These are phyloP conservation scores for Colletotrichum graminicola DNA, from an alignment of 2,329 filamentous ascomycete genomes.

Conservation along the genomic window DNA sequence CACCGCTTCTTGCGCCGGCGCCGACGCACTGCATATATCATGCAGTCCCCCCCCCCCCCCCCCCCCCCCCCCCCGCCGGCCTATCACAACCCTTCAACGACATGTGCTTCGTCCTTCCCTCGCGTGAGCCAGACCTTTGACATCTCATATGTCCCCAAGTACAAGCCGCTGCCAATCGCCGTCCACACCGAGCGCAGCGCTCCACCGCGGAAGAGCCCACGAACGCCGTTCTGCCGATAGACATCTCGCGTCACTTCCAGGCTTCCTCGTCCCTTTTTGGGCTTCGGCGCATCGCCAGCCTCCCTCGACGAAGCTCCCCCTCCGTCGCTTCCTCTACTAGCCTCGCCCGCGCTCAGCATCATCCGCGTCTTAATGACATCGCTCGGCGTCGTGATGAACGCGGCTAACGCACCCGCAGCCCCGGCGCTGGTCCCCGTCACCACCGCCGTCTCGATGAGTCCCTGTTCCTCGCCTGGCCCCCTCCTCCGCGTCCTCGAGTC, in stretches of 20 bases:
- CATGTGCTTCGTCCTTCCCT: conserved; percentile 56
- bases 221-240: conserved; percentile 74
- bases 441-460: conserved; percentile 73
- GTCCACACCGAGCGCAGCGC: conserved; percentile 83
- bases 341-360: conserved; percentile 76
- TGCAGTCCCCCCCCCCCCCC: too few relatives aligned
- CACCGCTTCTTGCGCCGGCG: conserved; percentile 17
- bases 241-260: conserved; percentile 75
- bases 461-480: conserved; percentile 42
- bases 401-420: conserved; percentile 78
- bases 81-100: conserved; percentile 49
- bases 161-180: conserved; percentile 83
- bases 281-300: neutral
- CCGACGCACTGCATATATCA: conserved; percentile 7
- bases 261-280: conserved; percentile 50
- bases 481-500: conserved; percentile 48
- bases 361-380: conserved; percentile 92
- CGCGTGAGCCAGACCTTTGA: conserved; percentile 73
- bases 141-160: conserved; percentile 88
- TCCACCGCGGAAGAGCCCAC: conserved; percentile 83
- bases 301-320: neutral
- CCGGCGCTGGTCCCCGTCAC: conserved; percentile 83
- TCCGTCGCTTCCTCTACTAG: conserved; percentile 31
- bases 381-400: conserved; percentile 86
- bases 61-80: too few relatives aligned